These are phyloP conservation scores for Solanum lycopersicoides DNA, from an alignment of 257 asterid species.

Conservation along the genomic window DNA sequence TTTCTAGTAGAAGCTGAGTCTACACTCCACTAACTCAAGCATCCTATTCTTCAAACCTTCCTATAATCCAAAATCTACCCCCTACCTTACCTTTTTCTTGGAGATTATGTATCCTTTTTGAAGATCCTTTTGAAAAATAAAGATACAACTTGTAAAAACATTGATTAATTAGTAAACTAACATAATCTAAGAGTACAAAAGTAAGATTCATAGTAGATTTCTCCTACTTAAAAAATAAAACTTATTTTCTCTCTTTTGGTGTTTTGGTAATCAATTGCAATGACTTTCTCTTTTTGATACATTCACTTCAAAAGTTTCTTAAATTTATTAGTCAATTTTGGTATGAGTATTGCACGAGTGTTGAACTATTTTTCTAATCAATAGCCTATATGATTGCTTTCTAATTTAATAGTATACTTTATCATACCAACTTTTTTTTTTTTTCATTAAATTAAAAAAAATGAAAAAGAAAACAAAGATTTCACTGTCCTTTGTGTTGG, in stretches of 20 bases:
- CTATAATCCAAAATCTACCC: background rate
- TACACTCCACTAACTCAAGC: slow-evolving; percentile 31
- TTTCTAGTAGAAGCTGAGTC: slow-evolving; percentile 32
- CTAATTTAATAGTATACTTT: background rate
- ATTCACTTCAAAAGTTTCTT: background rate
- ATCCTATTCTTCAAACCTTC: slow-evolving; percentile 11
- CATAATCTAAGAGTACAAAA: slow-evolving; percentile 1
- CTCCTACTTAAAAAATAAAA: background rate
- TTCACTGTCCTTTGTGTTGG: background rate
- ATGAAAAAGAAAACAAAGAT: background rate
- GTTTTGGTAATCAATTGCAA: background rate
- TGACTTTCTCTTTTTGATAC: slow-evolving; percentile 4
- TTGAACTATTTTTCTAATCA: background rate
- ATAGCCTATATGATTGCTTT: background rate
- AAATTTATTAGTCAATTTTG: slow-evolving; percentile 3
- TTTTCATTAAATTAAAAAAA: background rate
- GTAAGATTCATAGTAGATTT: slow-evolving; percentile 31
- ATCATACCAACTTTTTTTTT: background rate
- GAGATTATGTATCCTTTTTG: background rate
- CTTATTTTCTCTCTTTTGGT: background rate
- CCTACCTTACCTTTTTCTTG: background rate
- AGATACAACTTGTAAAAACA: slow-evolving; percentile 13
- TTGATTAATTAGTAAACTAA: slow-evolving; percentile 16
- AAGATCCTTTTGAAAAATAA: slow-evolving; percentile 9
- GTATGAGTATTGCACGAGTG: slow-evolving; percentile 20